Percentiles rank a stretch among this genome's conserved stretches.
phyloP scores from a whole-genome alignment of 805 yeast genomes.

The Pichia exigua region DNA sequence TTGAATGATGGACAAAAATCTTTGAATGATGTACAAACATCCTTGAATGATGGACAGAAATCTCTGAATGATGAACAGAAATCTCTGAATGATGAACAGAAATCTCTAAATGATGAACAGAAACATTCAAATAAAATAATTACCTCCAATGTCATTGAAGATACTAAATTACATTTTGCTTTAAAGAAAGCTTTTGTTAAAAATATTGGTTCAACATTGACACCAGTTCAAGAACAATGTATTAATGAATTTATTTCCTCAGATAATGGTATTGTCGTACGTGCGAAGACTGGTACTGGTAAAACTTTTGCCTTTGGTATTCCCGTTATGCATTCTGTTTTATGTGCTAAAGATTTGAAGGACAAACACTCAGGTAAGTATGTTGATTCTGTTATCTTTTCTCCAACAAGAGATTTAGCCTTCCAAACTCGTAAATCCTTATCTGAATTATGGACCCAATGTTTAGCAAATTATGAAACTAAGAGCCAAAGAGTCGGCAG shows the following conservation, averaged over 20 bases:
- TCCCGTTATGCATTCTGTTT: constrained; percentile 59
- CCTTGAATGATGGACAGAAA: too few species aligned
- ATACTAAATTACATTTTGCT: constrained; percentile 20
- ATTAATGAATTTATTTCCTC: constrained; percentile 46
- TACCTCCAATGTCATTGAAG: constrained; percentile 17
- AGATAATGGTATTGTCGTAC: constrained; percentile 62
- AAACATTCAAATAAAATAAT: constrained; percentile 1
- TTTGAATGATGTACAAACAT: too few species aligned
- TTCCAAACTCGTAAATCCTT: constrained; percentile 68
- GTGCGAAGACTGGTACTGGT: constrained; percentile 96
- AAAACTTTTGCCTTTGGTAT: constrained; percentile 85
- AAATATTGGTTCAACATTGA: constrained; percentile 41
- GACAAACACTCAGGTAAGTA: constrained; percentile 20
- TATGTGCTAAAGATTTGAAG: constrained; percentile 19
- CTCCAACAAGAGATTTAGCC: constrained; percentile 91
- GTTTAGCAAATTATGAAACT: constrained; percentile 2
- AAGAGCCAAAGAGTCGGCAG: constrained; percentile 14
- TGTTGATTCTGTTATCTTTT: constrained; percentile 60
- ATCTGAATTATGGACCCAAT: constrained; percentile 31
- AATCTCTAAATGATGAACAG: background rate
- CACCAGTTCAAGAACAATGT: constrained; percentile 63
- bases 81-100: too few species aligned
- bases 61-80: too few species aligned
- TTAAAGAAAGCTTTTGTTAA: constrained; percentile 27
- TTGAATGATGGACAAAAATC: background rate